These are phyloP conservation scores for Fusarium aywerte DNA, from an alignment of 2,329 filamentous ascomycete genomes.

Conservation along the genomic window DNA sequence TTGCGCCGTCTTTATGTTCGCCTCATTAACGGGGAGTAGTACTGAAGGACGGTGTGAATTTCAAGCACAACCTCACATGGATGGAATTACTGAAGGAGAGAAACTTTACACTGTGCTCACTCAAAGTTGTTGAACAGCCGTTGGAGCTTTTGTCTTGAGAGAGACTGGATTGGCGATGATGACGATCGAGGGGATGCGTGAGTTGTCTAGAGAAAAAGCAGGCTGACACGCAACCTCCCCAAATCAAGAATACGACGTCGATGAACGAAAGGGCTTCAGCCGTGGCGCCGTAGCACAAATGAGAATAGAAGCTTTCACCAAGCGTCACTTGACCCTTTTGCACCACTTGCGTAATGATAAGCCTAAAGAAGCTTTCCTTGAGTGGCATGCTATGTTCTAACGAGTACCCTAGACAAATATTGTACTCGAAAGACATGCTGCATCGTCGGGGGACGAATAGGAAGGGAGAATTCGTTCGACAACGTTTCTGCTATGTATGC, in stretches of 20 bases:
- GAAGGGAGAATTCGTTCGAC: not conserved
- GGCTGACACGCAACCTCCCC: constrained; percentile 18
- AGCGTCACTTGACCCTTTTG: constrained; percentile 19
- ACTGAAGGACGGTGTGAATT: constrained; percentile 17
- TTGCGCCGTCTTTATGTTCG: not conserved
- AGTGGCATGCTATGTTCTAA: constrained; percentile 27
- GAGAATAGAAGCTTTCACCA: not conserved
- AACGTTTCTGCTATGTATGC: constrained; percentile 29
- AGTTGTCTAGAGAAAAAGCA: constrained; percentile 20
- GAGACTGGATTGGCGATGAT: not conserved
- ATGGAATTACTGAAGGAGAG: not conserved
- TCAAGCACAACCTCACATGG: not conserved
- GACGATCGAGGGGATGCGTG: not conserved
- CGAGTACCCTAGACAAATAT: constrained; percentile 27
- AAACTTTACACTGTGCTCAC: constrained; percentile 26
- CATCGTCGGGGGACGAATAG: constrained; percentile 32
- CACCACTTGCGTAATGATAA: constrained; percentile 29
- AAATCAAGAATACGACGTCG: constrained; percentile 19
- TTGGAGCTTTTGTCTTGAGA: not conserved
- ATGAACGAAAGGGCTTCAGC: not conserved
- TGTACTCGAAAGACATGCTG: not conserved
- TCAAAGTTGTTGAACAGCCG: not conserved
- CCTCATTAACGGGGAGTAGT: constrained; percentile 1
- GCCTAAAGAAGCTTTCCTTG: constrained; percentile 16
- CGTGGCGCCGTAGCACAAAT: constrained; percentile 9